Base-by-base conservation (phyloP, 2,329 filamentous ascomycete genomes). In the Pseudocercospora pini-densiflorae region DNA sequence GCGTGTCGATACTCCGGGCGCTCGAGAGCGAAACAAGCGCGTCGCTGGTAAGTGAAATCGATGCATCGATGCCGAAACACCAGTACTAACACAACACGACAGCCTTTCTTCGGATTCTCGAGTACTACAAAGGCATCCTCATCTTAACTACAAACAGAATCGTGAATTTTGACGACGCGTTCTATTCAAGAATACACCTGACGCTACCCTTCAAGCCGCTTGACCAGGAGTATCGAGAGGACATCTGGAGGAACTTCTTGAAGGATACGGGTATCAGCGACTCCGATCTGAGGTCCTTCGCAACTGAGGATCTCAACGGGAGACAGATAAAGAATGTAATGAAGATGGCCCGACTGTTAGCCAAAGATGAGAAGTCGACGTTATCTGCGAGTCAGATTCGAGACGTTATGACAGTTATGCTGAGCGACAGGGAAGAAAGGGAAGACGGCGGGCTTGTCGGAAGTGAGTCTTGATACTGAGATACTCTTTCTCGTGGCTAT, bases 201-300 rank as follows among this genome's bases (percentile, higher is more conserved):
- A 72, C 65, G n/a, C 59, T 79, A 23, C 47, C 62, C 21, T 69
- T 65, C 58, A 62, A 65, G 19, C 29, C 64, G 8, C 63, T 69
- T 6, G 67, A 69, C 29, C 59, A 63, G 33, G 49, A 57, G 10
- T 67, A 53, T 19, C 59, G 68, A 5, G 63, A 89, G 72, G 85
- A 88, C 65, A 91, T 97, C 45, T 97, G 94, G 88, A 89, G 89
- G 79, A 90, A 93, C 80, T 96, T 97, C 78, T 31, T 68, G 16
- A 31, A 54, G n/a, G 66, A 51, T 10, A 45, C 65, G 0, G 54
- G 59, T 19, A 40, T 70, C n/a, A 33, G 59, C 24, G 31, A 55
- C 2, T n/a, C 33, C 16, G 68, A 66, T 14, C 47, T 68, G 12
- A 29, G 54, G 21, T 43, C 27, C 5, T 70, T 68, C 16, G 68